Evolutionary conservation across 805 yeast species (phyloP).

Genomic region (Saturnispora halmiae): DNA sequence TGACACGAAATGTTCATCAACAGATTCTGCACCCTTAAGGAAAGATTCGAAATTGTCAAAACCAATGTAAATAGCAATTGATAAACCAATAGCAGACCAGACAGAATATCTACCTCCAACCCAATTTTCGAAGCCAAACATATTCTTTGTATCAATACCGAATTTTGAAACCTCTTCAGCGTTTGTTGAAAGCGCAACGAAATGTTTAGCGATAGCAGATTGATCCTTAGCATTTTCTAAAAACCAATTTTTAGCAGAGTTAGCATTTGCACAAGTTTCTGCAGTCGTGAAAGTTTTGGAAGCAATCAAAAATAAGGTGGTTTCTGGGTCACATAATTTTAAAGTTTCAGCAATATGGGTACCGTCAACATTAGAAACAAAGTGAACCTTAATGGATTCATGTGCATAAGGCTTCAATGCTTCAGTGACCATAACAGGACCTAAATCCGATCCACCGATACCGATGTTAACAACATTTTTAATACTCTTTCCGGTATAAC

Average conservation of each 20-base stretch:
- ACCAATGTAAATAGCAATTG: conserved; percentile 92
- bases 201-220: conserved; percentile 86
- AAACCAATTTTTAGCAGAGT: conserved; percentile 93
- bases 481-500: conserved; percentile 91
- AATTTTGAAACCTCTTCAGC: conserved; percentile 84
- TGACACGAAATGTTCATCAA: conserved; percentile 79
- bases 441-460: conserved; percentile 97
- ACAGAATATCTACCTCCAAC: conserved; percentile 99
- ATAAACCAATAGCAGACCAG: conserved; percentile 97
- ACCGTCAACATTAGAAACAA: conserved; percentile 98
- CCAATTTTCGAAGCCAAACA: conserved; percentile 98
- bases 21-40: conserved; percentile 96
- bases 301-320: conserved; percentile 86
- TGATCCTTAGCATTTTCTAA: conserved; percentile 48
- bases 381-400: conserved; percentile 69
- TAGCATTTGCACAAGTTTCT: conserved; percentile 94
- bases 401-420: conserved; percentile 86
- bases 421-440: conserved; percentile 99
- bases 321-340: conserved; percentile 72
- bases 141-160: conserved; percentile 95
- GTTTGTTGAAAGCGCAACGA: conserved; percentile 93
- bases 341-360: conserved; percentile 91
- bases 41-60: conserved; percentile 86
- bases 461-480: conserved; percentile 96
- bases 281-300: conserved; percentile 99